Conservation (phyloP, 2,329 filamentous ascomycete species). For the Zopfia rhizophila region DNA sequence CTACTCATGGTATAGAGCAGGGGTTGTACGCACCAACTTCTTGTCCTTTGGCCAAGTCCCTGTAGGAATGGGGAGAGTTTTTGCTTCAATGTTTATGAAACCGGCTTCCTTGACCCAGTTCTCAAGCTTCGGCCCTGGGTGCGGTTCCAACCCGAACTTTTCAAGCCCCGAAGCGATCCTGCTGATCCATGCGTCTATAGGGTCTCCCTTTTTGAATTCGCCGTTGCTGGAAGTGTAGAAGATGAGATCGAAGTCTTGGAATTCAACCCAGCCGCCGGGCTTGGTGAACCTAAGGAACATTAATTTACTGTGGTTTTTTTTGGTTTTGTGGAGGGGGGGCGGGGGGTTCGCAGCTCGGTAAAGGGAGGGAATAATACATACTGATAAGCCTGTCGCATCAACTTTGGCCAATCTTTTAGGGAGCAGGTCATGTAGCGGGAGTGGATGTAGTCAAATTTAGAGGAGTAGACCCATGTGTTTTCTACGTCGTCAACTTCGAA, state of each 20-base stretch:
- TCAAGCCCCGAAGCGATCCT: constrained; percentile 48
- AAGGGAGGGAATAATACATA: constrained; percentile 37
- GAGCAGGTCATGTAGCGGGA: constrained; percentile 52
- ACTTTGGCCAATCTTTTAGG: constrained; percentile 51
- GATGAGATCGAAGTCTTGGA: constrained; percentile 30
- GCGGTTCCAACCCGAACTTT: constrained; percentile 54
- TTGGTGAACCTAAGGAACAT: constrained; percentile 46
- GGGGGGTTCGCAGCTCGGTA: background rate
- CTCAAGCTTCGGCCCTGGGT: constrained; percentile 44
- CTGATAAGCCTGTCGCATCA: constrained; percentile 37
- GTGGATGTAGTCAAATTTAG: constrained; percentile 52
- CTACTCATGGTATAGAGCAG: background rate
- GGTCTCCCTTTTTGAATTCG: constrained; percentile 31
- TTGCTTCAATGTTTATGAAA: constrained; percentile 55
- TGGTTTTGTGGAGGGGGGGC: constrained; percentile 39
- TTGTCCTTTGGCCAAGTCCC: constrained; percentile 32
- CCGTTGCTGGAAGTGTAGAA: constrained; percentile 33
- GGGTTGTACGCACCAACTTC: constrained; percentile 14
- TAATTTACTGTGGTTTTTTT: constrained; percentile 40
- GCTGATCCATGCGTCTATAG: constrained; percentile 24
- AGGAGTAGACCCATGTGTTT: constrained; percentile 46
- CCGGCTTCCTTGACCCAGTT: constrained; percentile 55
- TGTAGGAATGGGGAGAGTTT: constrained; percentile 24
- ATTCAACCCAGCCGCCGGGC: constrained; percentile 31
- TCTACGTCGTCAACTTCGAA: constrained; percentile 56